phyloP scores from a whole-genome alignment of 305 asterid genomes.

The Solanum hybrid region DNA sequence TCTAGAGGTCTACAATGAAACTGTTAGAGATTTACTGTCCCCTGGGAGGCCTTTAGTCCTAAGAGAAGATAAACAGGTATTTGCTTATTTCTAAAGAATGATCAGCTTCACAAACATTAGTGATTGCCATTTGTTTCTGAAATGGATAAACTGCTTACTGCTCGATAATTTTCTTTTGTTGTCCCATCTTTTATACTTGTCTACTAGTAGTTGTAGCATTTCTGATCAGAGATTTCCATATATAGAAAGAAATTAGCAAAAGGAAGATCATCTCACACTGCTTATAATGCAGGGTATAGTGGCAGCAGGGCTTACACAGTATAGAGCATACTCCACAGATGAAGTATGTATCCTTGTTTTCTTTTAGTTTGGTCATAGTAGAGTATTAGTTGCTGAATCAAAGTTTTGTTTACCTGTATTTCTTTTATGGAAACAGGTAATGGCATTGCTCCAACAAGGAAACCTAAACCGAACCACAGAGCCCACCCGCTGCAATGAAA shows the following conservation, averaged over 20 bases:
- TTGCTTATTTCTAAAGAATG: neutral
- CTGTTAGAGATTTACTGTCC: conserved; percentile 50
- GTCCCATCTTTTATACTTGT: neutral
- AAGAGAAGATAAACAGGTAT: conserved; percentile 59
- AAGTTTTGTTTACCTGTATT: neutral
- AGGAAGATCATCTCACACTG: neutral
- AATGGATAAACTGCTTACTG: neutral
- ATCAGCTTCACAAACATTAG: neutral
- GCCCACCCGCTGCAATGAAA: conserved; percentile 58
- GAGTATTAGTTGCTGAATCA: neutral
- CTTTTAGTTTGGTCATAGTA: neutral
- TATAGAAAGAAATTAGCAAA: neutral
- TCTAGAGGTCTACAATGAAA: conserved; percentile 60
- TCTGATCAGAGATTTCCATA: neutral
- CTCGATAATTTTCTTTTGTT: neutral
- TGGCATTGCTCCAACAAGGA: conserved; percentile 62
- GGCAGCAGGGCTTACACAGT: conserved; percentile 57
- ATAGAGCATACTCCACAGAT: conserved; percentile 50
- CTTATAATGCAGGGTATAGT: conserved; percentile 40
- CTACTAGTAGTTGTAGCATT: neutral
- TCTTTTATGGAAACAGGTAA: conserved; percentile 26
- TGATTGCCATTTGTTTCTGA: neutral
- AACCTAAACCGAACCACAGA: conserved; percentile 50
- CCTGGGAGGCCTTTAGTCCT: conserved; percentile 59
- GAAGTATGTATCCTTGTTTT: conserved; percentile 24